Evolutionary conservation across 805 yeast species (phyloP), one percentile per base, ranked within the genome.

Genomic region (Millerozyma miso): DNA sequence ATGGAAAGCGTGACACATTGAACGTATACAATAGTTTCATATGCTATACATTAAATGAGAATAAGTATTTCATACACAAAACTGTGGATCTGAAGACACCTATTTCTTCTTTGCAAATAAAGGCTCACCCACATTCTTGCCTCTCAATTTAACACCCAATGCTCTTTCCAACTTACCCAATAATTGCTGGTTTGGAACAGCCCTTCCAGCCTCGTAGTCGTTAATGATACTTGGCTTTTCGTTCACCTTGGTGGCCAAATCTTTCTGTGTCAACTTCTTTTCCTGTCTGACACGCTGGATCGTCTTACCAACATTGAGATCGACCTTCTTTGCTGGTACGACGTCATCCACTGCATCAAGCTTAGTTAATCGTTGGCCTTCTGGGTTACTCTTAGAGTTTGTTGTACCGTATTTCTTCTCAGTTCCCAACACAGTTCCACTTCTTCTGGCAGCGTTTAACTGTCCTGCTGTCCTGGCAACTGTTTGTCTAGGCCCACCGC

Each of bases 201-300:
- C 99, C 62, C 95, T 82, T 46, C 96, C 97, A 43, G 95, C 87
- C 73, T 93, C 99, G 67, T 93, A 93, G 61, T 93, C 99, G 67
- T 88, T 90, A 60, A 93, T 82, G 47, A 93, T 85, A 53, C 83
- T 88, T 48, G 97, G 97, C 74, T 93, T 93, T 72, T 93, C 99
- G 64, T 90, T 91, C 60, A 91, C 79, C 65, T 85, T 86, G 44
- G 96, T 88, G 56, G 99, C 99, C 58, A 93, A 77, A 56, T 93
- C 99, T 77, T 93, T 93, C 69, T 93, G 99, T 7, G 97, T 84
- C 62, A 90, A 63, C 58, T 80, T 79, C 76, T 89, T 88, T 46
- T 87, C 97, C 57, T 81, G 83, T 73, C 99, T 83, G 31, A 85
- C 96, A 62, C 81, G 75, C 40, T 81, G 77, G 53, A 93, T 89